Conservation (phyloP, 2,329 filamentous ascomycete species). For the Trichoderma atrobrunneum region DNA sequence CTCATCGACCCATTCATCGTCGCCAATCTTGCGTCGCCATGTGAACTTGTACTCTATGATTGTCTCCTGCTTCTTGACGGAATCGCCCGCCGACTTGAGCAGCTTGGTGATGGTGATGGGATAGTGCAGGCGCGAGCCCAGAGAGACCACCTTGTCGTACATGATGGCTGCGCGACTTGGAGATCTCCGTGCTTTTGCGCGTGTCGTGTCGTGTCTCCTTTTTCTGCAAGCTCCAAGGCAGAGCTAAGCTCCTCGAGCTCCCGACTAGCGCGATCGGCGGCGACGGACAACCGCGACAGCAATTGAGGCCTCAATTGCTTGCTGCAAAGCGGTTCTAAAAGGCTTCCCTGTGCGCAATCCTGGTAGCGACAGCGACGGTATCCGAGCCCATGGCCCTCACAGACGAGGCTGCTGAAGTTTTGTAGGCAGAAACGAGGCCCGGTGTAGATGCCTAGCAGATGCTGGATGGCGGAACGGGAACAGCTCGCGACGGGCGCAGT, state of each 20-base stretch:
- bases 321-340: slow-evolving; percentile 27
- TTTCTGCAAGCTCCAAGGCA: background rate
- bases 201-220: background rate
- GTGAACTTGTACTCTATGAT: slow-evolving; percentile 87
- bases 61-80: slow-evolving; percentile 70
- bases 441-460: background rate
- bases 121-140: slow-evolving; percentile 72
- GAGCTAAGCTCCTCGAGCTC: slow-evolving; percentile 8
- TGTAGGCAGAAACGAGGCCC: background rate
- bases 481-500: background rate
- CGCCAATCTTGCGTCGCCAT: slow-evolving; percentile 72
- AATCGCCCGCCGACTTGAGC: slow-evolving; percentile 71
- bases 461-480: background rate
- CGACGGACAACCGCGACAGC: slow-evolving; percentile 1
- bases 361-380: slow-evolving; percentile 28
- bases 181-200: slow-evolving; percentile 6
- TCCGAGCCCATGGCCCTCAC: slow-evolving; percentile 37
- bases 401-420: background rate
- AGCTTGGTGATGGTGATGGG: slow-evolving; percentile 90
- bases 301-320: slow-evolving; percentile 1
- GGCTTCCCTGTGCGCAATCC: slow-evolving; percentile 33
- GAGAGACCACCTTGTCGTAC: slow-evolving; percentile 44
- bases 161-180: slow-evolving; percentile 26
- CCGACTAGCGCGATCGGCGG: slow-evolving; percentile 7
- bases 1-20: slow-evolving; percentile 58